Percentiles rank a stretch among this genome's conserved stretches.
phyloP scores from a whole-genome alignment of 2,329 filamentous ascomycete genomes.

The Stachybotrys echinatus region DNA sequence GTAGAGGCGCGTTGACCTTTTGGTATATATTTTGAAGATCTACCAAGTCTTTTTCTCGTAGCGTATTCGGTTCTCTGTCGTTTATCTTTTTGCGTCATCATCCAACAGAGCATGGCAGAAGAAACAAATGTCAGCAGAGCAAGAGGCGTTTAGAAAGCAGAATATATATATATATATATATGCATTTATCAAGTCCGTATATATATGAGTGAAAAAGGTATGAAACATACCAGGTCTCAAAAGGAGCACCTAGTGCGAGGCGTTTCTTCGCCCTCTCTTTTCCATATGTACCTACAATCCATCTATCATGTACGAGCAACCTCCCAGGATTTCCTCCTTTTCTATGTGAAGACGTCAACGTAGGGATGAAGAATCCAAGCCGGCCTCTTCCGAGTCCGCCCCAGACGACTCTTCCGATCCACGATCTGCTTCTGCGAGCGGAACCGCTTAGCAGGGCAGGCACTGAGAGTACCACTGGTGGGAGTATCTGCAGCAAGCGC shows the following conservation, averaged over 20 bases:
- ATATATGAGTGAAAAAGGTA: neutral
- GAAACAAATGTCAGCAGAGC: no score
- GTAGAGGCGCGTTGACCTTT: no score
- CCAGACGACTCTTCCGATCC: neutral
- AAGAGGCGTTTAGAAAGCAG: neutral
- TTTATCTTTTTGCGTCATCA: no score
- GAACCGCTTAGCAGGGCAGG: constrained; percentile 9
- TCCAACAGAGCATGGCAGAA: no score
- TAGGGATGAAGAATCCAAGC: neutral
- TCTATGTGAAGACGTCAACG: neutral
- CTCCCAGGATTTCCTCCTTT: no score
- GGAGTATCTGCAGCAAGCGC: constrained; percentile 23
- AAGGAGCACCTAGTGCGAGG: neutral
- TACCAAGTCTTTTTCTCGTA: no score
- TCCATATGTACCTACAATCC: neutral
- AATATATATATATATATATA: neutral
- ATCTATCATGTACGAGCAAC: neutral
- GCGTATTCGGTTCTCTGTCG: no score
- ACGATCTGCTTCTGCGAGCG: neutral
- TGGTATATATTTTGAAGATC: no score
- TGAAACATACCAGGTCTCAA: neutral
- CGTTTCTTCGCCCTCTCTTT: neutral
- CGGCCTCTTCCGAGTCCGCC: neutral
- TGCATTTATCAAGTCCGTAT: neutral
- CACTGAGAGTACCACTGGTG: constrained; percentile 34